phyloP scores from a whole-genome alignment of 805 yeast genomes.

The Pichia cabralensis region DNA sequence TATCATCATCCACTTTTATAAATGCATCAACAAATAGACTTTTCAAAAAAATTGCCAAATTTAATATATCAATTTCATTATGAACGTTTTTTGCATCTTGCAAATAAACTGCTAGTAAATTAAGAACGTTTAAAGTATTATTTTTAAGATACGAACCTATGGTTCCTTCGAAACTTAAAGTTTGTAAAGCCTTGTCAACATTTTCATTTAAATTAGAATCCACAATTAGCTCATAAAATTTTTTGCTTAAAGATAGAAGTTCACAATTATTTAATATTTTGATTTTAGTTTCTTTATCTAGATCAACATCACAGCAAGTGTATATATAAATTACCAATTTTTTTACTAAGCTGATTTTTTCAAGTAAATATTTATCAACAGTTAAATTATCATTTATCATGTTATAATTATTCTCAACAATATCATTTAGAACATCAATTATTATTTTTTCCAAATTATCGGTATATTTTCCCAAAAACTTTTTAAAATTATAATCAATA shows the following conservation, averaged over 20 bases:
- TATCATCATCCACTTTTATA: conserved; percentile 5
- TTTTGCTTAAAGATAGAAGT: conserved; percentile 10
- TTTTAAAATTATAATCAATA: conserved; percentile 19
- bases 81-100: neutral
- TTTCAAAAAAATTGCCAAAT: conserved; percentile 6
- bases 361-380: conserved; percentile 38
- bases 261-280: conserved; percentile 13
- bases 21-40: conserved; percentile 6
- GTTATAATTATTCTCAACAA: conserved; percentile 44
- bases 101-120: conserved; percentile 5
- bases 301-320: conserved; percentile 13
- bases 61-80: conserved; percentile 2
- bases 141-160: neutral
- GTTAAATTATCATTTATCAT: conserved; percentile 38
- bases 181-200: conserved; percentile 1
- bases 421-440: conserved; percentile 39
- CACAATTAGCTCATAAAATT: conserved; percentile 9
- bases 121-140: conserved; percentile 1
- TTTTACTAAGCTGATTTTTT: conserved; percentile 30
- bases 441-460: too few species aligned
- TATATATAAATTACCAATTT: conserved; percentile 17
- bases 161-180: neutral
- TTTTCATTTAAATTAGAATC: neutral
- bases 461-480: too few species aligned
- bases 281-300: conserved; percentile 8